Evolutionary conservation across 2,329 filamentous ascomycete genomes (phyloP), one percentile per base, ranked within the genome.

Genomic region (Ophiocordyceps polyrhachis-furcata): DNA sequence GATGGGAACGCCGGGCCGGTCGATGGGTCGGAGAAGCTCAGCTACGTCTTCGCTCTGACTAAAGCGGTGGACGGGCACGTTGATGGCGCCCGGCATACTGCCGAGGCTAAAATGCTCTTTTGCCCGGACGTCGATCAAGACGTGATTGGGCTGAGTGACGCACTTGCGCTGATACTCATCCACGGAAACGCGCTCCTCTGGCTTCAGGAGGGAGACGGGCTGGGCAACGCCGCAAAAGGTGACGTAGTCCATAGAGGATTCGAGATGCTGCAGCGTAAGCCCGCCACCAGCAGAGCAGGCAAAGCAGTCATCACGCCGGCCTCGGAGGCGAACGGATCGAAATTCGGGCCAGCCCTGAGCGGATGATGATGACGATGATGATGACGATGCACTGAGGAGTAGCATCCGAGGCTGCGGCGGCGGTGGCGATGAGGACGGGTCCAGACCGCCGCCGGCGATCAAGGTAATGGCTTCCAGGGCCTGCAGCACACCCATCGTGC

Each of bases 401-500:
- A 76, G 57, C 45, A 71, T 60, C 11, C 56, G 57, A 0, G 51
- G 59, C 5, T 56, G 55, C 52, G 4, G 52, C 51, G 1, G 50
- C 51, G 3, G 50, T 50, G 8, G 45, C 41, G 46, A 49, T 7
- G 45, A 44, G 0, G 46, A 49, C 9, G 45, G 2, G 8, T 38
- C 35, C 35, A 11, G 8, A 9, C 9, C 35, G 4, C 35, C n/a
- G 35, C 35, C 55, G 0, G 75, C 70, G 15, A 95, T 70, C n/a
- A 95, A 61, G 58, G 93, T 91, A 54, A 96, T 79, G 0, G 85
- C 79, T 62, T 96, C 87, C 1, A 93, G 67, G 0, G 91, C 89
- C 64, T 96, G 91, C 46, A 96, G 64, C 0, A 94, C 79, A 8
- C 91, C 91, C 85, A 98, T 95, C 0, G 79, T 72, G 0, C 91